Base-by-base conservation (phyloP, 805 yeast genomes). In the Saccharomycopsis schoenii region DNA sequence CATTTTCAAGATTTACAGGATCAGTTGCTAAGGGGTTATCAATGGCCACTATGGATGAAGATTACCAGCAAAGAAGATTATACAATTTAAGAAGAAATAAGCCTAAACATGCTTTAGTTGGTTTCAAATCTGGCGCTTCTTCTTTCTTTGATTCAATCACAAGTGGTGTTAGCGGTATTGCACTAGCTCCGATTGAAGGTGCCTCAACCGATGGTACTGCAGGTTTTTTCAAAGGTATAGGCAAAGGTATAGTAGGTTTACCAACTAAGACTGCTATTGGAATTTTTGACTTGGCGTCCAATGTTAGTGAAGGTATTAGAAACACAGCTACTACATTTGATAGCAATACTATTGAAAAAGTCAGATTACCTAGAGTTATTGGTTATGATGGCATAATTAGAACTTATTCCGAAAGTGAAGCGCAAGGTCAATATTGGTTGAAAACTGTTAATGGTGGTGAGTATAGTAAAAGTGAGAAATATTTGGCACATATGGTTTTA, bases 261-360 rank as follows among this genome's bases (percentile, higher is more conserved):
- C 99, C 99, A 0, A 92, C 99, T 0, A 94, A 94, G 75, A 89
- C 98, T 0, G 97, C 97, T 0, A 91, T 93, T 66, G 99, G 99
- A 12, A 71, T 94, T 25, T 85, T 94, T 66, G 99, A 94, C 70
- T 77, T 96, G 64, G 97, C 98, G 0, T 87, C 88, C 59, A 93
- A 89, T 71, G 85, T 94, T 42, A 85, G 96, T 74, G 97, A 92
- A 70, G 98, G 98, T 34, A 91, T 96, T 57, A 80, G 92, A 63
- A 92, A 86, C 70, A 89, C 97, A 0, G 90, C 99, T 0, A 89
- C 97, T 0, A 93, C 88, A 0, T 86, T 90, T 70, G 97, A 90
- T 70, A 83, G 80, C 2, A 90, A 85, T 52, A 86, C 86, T 0
- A 79, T 92, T 56, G 88, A 84, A 61, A 85, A 88, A 64, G 88